Percentiles rank a stretch among this genome's conserved stretches.
These are phyloP conservation scores for Cardiospermum halicacabum DNA, from an alignment of 345 rosid genomes.

Conservation along the genomic window DNA sequence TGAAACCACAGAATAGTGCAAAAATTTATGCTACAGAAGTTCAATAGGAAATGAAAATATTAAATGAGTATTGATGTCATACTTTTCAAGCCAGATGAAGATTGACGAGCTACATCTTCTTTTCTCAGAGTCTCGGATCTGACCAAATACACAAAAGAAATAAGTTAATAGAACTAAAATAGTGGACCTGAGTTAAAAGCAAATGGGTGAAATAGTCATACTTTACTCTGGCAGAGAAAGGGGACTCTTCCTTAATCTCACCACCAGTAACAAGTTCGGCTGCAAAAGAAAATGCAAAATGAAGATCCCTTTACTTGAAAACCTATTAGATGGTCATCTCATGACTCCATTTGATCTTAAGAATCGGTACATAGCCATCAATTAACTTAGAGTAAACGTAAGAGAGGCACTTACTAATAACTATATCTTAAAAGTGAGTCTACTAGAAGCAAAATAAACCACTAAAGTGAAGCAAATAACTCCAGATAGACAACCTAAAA, in stretches of 20 bases:
- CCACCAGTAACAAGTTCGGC: slow-evolving; percentile 41
- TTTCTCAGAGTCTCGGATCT: slow-evolving; percentile 50
- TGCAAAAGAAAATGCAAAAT: neutral
- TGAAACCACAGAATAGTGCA: slow-evolving; percentile 5
- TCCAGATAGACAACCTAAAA: neutral
- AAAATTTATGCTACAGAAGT: neutral
- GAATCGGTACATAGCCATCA: neutral
- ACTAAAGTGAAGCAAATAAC: neutral
- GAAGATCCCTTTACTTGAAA: neutral
- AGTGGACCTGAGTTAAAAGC: neutral
- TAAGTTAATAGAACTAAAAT: slow-evolving; percentile 14
- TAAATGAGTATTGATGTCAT: slow-evolving; percentile 9
- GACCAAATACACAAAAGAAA: slow-evolving; percentile 24
- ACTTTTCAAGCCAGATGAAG: slow-evolving; percentile 48
- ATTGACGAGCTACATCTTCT: slow-evolving; percentile 41
- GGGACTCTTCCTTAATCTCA: slow-evolving; percentile 54
- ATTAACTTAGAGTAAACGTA: neutral
- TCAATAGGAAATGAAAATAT: slow-evolving; percentile 12
- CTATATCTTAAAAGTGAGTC: neutral
- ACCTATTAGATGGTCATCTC: slow-evolving; percentile 1
- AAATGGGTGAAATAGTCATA: slow-evolving; percentile 26
- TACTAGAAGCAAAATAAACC: neutral
- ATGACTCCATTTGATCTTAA: neutral
- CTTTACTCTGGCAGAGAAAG: slow-evolving; percentile 49
- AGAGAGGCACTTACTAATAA: neutral